Evolutionary conservation across 768 basidiomycete genomes (phyloP).

Genomic region (Rhodosporidiobolus sp.): DNA sequence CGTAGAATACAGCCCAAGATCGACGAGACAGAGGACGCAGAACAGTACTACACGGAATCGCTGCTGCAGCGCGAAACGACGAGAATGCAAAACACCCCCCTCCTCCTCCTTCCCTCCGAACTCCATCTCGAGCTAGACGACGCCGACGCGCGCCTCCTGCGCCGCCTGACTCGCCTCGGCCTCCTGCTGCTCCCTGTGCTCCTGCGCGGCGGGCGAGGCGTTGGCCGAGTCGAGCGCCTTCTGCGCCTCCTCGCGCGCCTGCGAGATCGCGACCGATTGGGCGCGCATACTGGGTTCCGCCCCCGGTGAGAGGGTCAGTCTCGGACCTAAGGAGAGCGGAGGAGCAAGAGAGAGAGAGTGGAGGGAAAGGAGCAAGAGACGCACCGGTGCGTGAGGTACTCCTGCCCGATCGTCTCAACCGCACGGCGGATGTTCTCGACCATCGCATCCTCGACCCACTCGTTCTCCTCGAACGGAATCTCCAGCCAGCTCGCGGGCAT

Average conservation of each 20-base stretch:
- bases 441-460: constrained; percentile 91
- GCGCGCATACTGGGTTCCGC: constrained; percentile 37
- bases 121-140: too few species aligned
- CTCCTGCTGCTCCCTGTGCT: constrained; percentile 2
- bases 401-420: constrained; percentile 66
- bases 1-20: too few species aligned
- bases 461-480: constrained; percentile 76
- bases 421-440: constrained; percentile 80
- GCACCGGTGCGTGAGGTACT: constrained; percentile 31
- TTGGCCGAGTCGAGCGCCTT: not conserved
- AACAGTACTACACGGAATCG: too few species aligned
- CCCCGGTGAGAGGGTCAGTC: not conserved
- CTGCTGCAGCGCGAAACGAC: not conserved
- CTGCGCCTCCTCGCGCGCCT: constrained; percentile 19
- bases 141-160: constrained; percentile 31
- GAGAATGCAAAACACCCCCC: not conserved
- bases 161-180: constrained; percentile 17
- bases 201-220: not conserved
- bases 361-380: not conserved
- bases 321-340: not conserved
- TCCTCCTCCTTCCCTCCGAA: not conserved
- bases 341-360: not conserved
- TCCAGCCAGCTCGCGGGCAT: constrained; percentile 82
- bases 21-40: too few species aligned
- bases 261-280: constrained; percentile 26